Conservation (phyloP, 169 alveolate genomes). For the Plasmodium fragile region DNA sequence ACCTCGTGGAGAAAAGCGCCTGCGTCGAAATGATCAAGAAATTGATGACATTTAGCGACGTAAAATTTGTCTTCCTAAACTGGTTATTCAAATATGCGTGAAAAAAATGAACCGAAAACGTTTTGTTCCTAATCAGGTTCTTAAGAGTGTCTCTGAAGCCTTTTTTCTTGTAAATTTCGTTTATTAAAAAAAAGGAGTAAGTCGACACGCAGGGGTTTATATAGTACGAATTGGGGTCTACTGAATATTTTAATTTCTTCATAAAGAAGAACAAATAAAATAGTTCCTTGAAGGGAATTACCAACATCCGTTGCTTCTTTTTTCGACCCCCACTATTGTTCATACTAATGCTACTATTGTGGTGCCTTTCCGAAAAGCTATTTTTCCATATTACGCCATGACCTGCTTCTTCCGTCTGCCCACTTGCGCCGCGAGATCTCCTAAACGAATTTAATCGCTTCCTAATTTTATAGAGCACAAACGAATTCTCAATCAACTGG, state of each 20-base stretch:
- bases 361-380: background rate
- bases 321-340: background rate
- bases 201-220: slow-evolving; percentile 63
- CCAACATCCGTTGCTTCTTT: slow-evolving; percentile 1
- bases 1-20: slow-evolving; percentile 25
- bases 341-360: background rate
- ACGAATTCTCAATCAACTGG: slow-evolving; percentile 53
- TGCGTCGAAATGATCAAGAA: slow-evolving; percentile 59
- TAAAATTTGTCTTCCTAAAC: slow-evolving; percentile 8
- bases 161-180: slow-evolving; percentile 15
- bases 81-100: slow-evolving; percentile 25
- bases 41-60: slow-evolving; percentile 20
- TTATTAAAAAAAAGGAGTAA: slow-evolving; percentile 55
- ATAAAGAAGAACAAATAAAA: slow-evolving; percentile 66
- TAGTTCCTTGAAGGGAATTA: slow-evolving; percentile 72
- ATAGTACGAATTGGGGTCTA: slow-evolving; percentile 67
- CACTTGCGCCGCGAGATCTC: background rate
- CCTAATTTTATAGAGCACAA: slow-evolving; percentile 66
- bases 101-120: slow-evolving; percentile 44
- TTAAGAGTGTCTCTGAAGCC: background rate
- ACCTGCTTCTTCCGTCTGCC: background rate
- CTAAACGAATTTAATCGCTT: slow-evolving; percentile 25
- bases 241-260: slow-evolving; percentile 72
- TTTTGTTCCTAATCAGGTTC: slow-evolving; percentile 20
- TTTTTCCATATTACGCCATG: background rate